Percentiles rank a stretch among this genome's conserved stretches.
Evolutionary conservation across 345 rosid genomes (phyloP).

Genomic region (Eucalyptus microcorys): DNA sequence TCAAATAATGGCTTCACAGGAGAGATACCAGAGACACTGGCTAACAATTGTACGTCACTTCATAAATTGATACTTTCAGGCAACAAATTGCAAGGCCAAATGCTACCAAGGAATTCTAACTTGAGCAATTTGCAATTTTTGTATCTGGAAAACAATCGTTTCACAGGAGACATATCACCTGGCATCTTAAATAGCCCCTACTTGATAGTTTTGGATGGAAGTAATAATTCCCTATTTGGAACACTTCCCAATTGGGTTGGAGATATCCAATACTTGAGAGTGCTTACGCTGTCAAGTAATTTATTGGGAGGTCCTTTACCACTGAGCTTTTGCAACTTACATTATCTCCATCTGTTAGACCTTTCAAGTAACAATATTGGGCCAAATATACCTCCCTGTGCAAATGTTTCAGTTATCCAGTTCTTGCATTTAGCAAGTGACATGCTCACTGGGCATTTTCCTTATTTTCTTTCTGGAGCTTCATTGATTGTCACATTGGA

Average conservation of each 20-base stretch:
- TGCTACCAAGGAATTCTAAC: background rate
- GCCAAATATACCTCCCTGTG: rapidly evolving
- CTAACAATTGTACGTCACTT: background rate
- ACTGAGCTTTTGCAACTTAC: background rate
- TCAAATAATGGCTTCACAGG: slow-evolving; percentile 7
- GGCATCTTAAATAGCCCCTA: rapidly evolving
- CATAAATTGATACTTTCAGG: background rate
- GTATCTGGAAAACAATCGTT: rapidly evolving
- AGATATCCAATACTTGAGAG: background rate
- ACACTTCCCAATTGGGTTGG: slow-evolving; percentile 2
- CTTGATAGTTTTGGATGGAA: background rate
- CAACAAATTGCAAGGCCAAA: background rate
- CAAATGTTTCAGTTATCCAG: rapidly evolving
- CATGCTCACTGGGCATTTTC: rapidly evolving
- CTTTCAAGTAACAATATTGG: background rate
- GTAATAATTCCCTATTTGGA: background rate
- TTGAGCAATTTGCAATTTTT: rapidly evolving
- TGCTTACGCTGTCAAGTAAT: background rate
- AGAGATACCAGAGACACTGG: background rate
- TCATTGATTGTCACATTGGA: background rate
- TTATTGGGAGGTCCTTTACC: background rate
- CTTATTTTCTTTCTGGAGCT: background rate
- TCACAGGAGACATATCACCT: background rate
- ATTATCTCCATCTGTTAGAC: rapidly evolving
- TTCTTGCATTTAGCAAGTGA: background rate